These are phyloP conservation scores for Chiua virens DNA, from an alignment of 768 basidiomycete species.

Conservation along the genomic window DNA sequence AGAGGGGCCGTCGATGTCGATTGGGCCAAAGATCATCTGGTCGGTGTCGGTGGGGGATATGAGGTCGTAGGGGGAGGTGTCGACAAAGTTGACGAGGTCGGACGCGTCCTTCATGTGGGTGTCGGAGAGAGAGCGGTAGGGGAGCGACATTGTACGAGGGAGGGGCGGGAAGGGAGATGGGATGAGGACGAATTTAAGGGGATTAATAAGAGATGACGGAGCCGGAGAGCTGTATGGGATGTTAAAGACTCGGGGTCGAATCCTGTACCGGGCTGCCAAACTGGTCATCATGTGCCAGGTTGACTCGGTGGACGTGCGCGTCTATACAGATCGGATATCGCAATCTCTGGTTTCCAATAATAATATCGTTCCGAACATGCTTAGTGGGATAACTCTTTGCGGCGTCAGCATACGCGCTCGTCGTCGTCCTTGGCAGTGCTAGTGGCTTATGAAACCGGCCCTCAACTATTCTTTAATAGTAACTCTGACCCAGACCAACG, in stretches of 20 bases:
- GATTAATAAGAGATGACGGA: constrained; percentile 43
- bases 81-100: constrained; percentile 36
- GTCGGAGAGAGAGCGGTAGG: constrained; percentile 26
- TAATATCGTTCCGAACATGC: constrained; percentile 11
- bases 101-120: constrained; percentile 25
- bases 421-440: constrained; percentile 5
- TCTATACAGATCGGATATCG: constrained; percentile 19
- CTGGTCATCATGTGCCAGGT: constrained; percentile 35
- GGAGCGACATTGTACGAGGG: constrained; percentile 42
- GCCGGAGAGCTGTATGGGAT: constrained; percentile 22
- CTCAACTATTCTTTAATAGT: constrained; percentile 9
- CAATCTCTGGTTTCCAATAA: constrained; percentile 12
- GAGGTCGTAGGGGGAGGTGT: constrained; percentile 44
- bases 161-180: constrained; percentile 25
- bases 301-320: constrained; percentile 37
- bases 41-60: constrained; percentile 29
- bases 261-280: constrained; percentile 34
- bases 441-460: constrained; percentile 18
- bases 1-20: constrained; percentile 33
- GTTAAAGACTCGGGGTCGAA: constrained; percentile 22
- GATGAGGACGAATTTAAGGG: constrained; percentile 9
- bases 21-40: constrained; percentile 36
- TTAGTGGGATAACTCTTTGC: constrained; percentile 10
- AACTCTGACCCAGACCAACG: constrained; percentile 10
- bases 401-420: constrained; percentile 10